Conservation (phyloP, 108 stramenopile species). For the Cyclotella cryptica region DNA sequence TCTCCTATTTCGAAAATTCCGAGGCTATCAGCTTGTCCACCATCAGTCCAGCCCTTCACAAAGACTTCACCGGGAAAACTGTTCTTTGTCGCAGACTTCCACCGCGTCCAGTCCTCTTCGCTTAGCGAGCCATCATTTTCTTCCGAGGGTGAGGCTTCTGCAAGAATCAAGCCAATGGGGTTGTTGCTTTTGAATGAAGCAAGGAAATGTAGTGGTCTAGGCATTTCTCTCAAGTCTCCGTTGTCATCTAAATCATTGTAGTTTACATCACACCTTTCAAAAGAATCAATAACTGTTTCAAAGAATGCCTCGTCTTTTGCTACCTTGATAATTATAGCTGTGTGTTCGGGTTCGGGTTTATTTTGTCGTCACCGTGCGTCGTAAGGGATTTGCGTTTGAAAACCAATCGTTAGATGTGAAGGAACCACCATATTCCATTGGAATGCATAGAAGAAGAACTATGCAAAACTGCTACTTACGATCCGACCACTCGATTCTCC, state of each 20-base stretch:
- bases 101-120: constrained; percentile 46
- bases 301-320: constrained; percentile 61
- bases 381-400: too few relatives aligned
- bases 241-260: constrained; percentile 21
- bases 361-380: too few relatives aligned
- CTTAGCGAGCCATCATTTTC: constrained; percentile 50
- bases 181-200: constrained; percentile 72
- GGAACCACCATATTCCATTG: neutral
- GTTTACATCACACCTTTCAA: constrained; percentile 54
- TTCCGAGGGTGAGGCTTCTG: constrained; percentile 56
- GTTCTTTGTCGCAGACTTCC: constrained; percentile 66
- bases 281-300: constrained; percentile 62
- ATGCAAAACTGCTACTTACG: too few relatives aligned
- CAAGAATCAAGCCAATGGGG: constrained; percentile 69
- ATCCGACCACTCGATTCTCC: constrained; percentile 30
- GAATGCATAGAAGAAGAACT: too few relatives aligned
- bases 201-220: constrained; percentile 82
- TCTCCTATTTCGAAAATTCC: constrained; percentile 87
- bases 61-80: constrained; percentile 78
- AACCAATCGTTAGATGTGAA: too few relatives aligned
- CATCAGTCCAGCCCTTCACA: constrained; percentile 64
- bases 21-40: constrained; percentile 69
- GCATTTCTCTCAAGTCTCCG: constrained; percentile 31
- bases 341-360: neutral
- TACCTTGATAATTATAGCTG: constrained; percentile 22